Conservation (phyloP, 2,329 filamentous ascomycete species). For the Epichloe brachyelytri region DNA sequence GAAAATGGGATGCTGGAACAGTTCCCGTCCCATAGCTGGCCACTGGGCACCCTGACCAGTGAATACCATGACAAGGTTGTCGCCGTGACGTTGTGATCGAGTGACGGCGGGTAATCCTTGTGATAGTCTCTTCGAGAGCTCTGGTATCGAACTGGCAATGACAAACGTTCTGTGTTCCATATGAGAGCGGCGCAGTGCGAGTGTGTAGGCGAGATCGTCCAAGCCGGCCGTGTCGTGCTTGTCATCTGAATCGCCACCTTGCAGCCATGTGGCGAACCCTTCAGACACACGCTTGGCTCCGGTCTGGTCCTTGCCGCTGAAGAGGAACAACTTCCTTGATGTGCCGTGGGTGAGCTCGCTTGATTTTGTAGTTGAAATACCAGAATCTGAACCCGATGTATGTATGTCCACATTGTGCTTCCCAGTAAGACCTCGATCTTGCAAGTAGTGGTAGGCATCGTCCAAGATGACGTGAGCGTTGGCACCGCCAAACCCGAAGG, state of each 20-base stretch:
- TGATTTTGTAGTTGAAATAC: neutral
- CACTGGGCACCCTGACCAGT: constrained; percentile 22
- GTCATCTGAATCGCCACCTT: neutral
- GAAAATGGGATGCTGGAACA: neutral
- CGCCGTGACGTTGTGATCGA: too few species aligned
- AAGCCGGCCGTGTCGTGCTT: neutral
- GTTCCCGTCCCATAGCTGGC: constrained; percentile 6
- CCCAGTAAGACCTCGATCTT: neutral
- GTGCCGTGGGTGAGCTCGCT: neutral
- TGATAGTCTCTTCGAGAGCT: too few species aligned
- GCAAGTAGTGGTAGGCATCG: neutral
- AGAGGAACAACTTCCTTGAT: neutral
- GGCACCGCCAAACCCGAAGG: constrained; percentile 25
- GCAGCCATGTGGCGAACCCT: neutral
- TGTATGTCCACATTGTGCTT: too few species aligned
- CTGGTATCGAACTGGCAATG: too few species aligned
- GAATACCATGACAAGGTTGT: constrained; percentile 8
- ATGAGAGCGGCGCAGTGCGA: neutral
- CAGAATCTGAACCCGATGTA: too few species aligned
- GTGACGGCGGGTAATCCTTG: too few species aligned
- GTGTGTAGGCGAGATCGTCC: neutral
- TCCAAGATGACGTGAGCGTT: constrained; percentile 21
- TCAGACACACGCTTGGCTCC: neutral
- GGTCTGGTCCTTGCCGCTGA: neutral
- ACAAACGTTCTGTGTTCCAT: too few species aligned